Conservation (phyloP, 2,329 filamentous ascomycete genomes). For the Phyllosticta capitalensis region DNA sequence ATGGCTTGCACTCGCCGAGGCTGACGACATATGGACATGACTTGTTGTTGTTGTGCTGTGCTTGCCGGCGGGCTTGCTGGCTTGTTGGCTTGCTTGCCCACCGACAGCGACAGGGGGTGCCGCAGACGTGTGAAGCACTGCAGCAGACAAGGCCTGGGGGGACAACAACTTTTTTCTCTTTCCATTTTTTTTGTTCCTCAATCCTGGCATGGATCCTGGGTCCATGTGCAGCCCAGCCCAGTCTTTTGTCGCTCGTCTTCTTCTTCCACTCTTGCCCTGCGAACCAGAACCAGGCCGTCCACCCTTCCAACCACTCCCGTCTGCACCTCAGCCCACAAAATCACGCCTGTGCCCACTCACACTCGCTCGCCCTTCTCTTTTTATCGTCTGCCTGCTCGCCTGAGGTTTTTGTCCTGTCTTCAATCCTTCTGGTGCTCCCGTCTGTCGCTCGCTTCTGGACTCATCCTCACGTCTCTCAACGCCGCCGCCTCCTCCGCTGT, state of each 20-base stretch:
- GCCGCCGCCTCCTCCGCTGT: constrained; percentile 7
- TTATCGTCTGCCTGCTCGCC: too few relatives aligned
- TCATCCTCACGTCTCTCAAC: background rate
- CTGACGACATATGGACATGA: background rate
- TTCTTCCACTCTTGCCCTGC: background rate
- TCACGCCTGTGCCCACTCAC: constrained; percentile 2
- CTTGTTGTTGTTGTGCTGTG: background rate
- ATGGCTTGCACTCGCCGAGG: background rate
- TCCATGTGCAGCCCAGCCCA: background rate
- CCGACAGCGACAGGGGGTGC: background rate
- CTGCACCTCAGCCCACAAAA: constrained; percentile 1
- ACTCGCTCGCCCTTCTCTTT: background rate
- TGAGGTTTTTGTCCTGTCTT: background rate
- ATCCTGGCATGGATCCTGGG: too few relatives aligned
- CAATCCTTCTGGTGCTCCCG: background rate
- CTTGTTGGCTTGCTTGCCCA: background rate
- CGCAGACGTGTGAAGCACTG: background rate
- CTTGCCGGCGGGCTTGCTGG: background rate
- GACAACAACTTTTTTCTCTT: too few relatives aligned
- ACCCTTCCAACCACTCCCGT: background rate
- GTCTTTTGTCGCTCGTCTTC: too few relatives aligned
- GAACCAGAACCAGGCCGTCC: background rate
- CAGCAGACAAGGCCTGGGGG: background rate
- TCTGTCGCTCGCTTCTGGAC: background rate
- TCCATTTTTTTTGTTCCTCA: too few relatives aligned